Conservation (phyloP, 2,329 filamentous ascomycete genomes). For the Pseudogymnoascus sp. region DNA sequence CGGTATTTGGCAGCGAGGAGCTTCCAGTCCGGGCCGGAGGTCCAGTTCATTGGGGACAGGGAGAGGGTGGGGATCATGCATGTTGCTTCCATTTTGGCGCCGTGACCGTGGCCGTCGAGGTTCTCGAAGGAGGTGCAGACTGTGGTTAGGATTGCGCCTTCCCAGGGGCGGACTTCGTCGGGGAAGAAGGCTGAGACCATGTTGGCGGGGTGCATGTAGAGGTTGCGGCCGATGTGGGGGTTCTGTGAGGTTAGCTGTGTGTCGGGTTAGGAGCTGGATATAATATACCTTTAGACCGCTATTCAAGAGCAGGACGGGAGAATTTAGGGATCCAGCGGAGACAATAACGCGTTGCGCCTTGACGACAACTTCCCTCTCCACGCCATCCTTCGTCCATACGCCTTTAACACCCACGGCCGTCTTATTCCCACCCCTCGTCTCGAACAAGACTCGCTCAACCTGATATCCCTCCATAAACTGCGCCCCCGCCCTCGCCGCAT, state of each 20-base stretch:
- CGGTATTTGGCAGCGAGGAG: conserved; percentile 60
- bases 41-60: conserved; percentile 59
- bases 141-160: conserved; percentile 69
- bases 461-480: conserved; percentile 78
- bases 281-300: conserved; percentile 55
- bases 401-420: conserved; percentile 64
- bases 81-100: conserved; percentile 70
- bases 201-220: conserved; percentile 72
- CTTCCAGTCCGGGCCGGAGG: conserved; percentile 62
- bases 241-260: conserved; percentile 39
- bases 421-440: conserved; percentile 34
- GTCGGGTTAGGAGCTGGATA: neutral
- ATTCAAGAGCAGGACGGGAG: conserved; percentile 65
- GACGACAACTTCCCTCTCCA: conserved; percentile 57
- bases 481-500: conserved; percentile 70
- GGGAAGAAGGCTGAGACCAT: conserved; percentile 54
- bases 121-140: conserved; percentile 74
- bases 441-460: conserved; percentile 65
- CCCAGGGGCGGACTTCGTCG: conserved; percentile 64
- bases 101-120: conserved; percentile 72
- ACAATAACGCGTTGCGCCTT: conserved; percentile 75
- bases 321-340: conserved; percentile 67
- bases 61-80: conserved; percentile 64
- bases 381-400: conserved; percentile 48
- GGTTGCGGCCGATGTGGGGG: conserved; percentile 70